These are phyloP conservation scores for Pyrenochaeta sp. DNA, from an alignment of 2,329 filamentous ascomycete genomes.

Conservation along the genomic window DNA sequence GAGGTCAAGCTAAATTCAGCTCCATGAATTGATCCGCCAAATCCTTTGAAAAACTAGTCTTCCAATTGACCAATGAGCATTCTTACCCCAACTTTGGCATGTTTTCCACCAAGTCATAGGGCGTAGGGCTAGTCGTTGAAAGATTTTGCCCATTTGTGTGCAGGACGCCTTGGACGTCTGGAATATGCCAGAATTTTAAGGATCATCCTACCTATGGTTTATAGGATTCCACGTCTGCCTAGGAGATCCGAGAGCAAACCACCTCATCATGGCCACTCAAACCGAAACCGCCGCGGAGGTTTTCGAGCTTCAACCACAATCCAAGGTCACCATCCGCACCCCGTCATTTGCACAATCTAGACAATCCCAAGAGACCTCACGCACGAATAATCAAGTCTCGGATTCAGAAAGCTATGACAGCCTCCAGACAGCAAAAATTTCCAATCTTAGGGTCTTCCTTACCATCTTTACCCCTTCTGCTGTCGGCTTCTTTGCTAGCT, in stretches of 20 bases:
- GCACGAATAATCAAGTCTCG: background rate
- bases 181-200: too few species aligned
- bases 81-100: too few species aligned
- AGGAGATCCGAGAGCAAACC: too few species aligned
- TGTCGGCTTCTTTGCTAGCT: constrained; percentile 38
- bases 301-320: constrained; percentile 7
- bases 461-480: constrained; percentile 18
- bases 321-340: background rate
- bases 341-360: background rate
- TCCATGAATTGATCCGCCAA: too few species aligned
- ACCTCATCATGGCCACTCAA: constrained; percentile 6
- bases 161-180: too few species aligned
- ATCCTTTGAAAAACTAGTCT: too few species aligned
- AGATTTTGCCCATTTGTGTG: too few species aligned
- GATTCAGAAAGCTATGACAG: constrained; percentile 5
- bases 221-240: too few species aligned
- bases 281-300: background rate
- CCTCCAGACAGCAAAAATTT: background rate
- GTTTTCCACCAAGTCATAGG: background rate
- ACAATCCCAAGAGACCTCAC: background rate
- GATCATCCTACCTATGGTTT: too few species aligned
- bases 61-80: too few species aligned
- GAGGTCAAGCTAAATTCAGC: too few species aligned
- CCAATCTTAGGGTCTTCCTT: constrained; percentile 7
- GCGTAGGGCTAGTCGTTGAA: background rate